Evolutionary conservation across 768 basidiomycete genomes (phyloP).

Genomic region (Suillus tomentosus): DNA sequence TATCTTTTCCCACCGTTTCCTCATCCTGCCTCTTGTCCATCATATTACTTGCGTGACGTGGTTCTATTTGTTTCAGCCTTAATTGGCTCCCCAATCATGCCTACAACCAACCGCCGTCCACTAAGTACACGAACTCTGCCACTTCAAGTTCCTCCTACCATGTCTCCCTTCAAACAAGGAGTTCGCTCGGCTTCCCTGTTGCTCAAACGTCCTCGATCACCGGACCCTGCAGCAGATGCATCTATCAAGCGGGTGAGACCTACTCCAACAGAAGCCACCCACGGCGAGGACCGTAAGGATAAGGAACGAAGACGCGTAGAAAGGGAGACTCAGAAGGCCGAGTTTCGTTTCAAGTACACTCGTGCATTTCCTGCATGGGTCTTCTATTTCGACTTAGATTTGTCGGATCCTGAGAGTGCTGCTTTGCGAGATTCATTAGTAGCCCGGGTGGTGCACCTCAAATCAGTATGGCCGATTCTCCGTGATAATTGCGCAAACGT

Average conservation of each 20-base stretch:
- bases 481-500: conserved; percentile 6
- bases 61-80: background rate
- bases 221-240: conserved; percentile 44
- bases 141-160: conserved; percentile 35
- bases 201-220: conserved; percentile 52
- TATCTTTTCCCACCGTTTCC: conserved; percentile 6
- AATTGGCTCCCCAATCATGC: conserved; percentile 34
- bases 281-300: conserved; percentile 44
- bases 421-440: conserved; percentile 45
- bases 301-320: conserved; percentile 51
- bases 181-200: conserved; percentile 36
- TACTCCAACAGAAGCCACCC: conserved; percentile 25
- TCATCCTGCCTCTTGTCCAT: background rate
- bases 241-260: conserved; percentile 49
- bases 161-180: conserved; percentile 35
- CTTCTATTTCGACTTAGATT: conserved; percentile 82
- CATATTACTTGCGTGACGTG: background rate
- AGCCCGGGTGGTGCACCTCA: conserved; percentile 62
- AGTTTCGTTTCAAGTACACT: conserved; percentile 84
- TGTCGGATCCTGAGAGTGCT: conserved; percentile 39
- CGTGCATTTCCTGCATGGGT: conserved; percentile 81
- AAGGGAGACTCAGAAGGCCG: conserved; percentile 57
- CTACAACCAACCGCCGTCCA: conserved; percentile 50
- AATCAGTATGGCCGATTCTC: conserved; percentile 62
- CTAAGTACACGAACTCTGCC: conserved; percentile 42